Evolutionary conservation across 2,329 filamentous ascomycete species (phyloP), one percentile per base, ranked within the genome.

Genomic region (Fusarium secorum): DNA sequence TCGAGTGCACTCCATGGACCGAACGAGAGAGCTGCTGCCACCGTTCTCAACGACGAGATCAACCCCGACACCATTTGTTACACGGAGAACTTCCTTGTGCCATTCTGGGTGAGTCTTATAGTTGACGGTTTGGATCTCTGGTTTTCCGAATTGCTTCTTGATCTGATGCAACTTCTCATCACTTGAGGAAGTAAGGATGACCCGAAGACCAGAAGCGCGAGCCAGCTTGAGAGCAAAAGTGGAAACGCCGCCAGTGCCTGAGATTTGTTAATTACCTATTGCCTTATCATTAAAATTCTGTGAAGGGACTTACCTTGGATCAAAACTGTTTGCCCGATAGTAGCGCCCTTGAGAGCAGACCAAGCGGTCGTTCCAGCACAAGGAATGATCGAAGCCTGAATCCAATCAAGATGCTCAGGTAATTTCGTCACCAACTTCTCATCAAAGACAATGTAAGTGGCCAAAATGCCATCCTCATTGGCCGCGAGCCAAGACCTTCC

Each of bases 111-210:
- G 81, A 9, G 79, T 82, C 42, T 75, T 79, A 75, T 87, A 88
- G 76, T 88, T 88, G 74, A 88, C 83, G 6, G 78, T 76, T 56
- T 83, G 75, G 68, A 76, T 85, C 79, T 6, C 83, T 82, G 53
- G 85, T 80, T 20, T 86, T n/a, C 60, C 46, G 18, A 75, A 80
- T 8, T 75, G 70, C 41, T 84, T 78, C 68, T 79, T 82, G 6
- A 85, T 83, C 10, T 76, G 77, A 18, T 79, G 72, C 1, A 87
- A 79, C 70, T 88, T 88, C 13, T 75, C 77, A 61, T 87, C 83
- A 10, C 83, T 86, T 3, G 85, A 86, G 1, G 85, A 87, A 0
- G 84, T 87, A 28, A 86, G 79, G 63, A 87, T 85, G 2, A 83
- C 84, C 5, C 71, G 84, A 14, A 86, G 85, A 13, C 86, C 86